Conservation (phyloP, 768 basidiomycete genomes). For the Suillus cothurnatus region DNA sequence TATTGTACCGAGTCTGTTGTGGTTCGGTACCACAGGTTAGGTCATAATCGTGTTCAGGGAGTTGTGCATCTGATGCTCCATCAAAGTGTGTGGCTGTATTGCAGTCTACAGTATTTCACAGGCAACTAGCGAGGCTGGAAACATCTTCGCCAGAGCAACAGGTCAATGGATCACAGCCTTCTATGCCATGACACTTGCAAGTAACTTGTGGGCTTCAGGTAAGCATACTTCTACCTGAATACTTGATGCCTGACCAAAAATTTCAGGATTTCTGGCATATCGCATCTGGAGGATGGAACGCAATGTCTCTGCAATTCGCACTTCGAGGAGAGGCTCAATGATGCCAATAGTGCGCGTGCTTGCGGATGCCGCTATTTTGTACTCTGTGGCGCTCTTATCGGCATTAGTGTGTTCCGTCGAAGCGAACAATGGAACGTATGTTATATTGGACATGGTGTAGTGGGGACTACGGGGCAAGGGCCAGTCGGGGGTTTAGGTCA, state of each 20-base stretch:
- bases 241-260: no score
- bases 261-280: background rate
- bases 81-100: background rate
- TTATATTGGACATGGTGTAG: conserved; percentile 10
- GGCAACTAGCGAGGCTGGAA: background rate
- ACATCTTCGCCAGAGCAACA: conserved; percentile 6
- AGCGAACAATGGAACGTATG: conserved; percentile 5
- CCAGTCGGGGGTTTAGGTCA: no score
- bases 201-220: conserved; percentile 8
- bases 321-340: background rate
- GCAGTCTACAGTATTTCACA: conserved; percentile 9
- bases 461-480: no score
- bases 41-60: no score
- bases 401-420: background rate
- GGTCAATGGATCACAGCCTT: conserved; percentile 11
- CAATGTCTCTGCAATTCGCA: background rate
- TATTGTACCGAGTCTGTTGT: background rate
- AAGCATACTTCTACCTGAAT: background rate
- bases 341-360: conserved; percentile 7
- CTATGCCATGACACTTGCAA: conserved; percentile 7
- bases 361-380: conserved; percentile 7
- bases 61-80: background rate
- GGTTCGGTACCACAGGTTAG: conserved; percentile 8
- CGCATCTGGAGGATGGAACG: background rate
- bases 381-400: conserved; percentile 9